Base-by-base conservation (phyloP, 352 stramenopile species). In the Phytopythium montanum region DNA sequence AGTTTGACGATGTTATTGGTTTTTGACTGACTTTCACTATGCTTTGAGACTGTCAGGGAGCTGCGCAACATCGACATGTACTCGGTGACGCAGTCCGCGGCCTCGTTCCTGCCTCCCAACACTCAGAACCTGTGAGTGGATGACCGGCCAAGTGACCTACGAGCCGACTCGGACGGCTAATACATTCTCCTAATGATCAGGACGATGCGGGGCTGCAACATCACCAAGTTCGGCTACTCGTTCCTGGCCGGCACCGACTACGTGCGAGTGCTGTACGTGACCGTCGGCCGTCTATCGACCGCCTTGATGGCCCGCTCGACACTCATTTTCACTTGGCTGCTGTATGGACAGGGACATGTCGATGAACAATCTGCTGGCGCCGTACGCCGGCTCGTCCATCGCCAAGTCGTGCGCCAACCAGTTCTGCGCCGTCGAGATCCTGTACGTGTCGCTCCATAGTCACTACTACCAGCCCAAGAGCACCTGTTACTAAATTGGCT, bases 151-250 rank as follows among this genome's bases (percentile, higher is more conserved):
- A 13, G 31, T 36, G 31, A 36, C 2, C 31, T 6, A 13, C 31
- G 31, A 36, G n/a, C 31, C 31, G 12, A 36, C 31, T 8, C 5
- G 7, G 5, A 36, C 31, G 31, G 12, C 31, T 36, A 8, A 36
- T 10, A 10, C 18, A 10, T 36, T 36, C 5, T 10, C 31, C 31
- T 36, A 13, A 13, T 10, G 31, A 36, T 6, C 39, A 82, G 73
- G 6, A 75, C 68, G 2, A 54, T 85, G 38, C 60, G 68, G 23
- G 81, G 75, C 53, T 82, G 70, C 62, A 81, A 73, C 51, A 39
- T 85, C 23, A 60, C 49, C 25, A 65, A 54, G 13, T 73, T 79
- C 18, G 65, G 65, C 2, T 71, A 66, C 21, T 54, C 73, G 34
- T 81, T 85, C 28, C 65, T 73, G 34, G 58, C 69, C 14, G 62